phyloP scores from a whole-genome alignment of 2,329 filamentous ascomycete genomes.

The Colletotrichum viniferum region DNA sequence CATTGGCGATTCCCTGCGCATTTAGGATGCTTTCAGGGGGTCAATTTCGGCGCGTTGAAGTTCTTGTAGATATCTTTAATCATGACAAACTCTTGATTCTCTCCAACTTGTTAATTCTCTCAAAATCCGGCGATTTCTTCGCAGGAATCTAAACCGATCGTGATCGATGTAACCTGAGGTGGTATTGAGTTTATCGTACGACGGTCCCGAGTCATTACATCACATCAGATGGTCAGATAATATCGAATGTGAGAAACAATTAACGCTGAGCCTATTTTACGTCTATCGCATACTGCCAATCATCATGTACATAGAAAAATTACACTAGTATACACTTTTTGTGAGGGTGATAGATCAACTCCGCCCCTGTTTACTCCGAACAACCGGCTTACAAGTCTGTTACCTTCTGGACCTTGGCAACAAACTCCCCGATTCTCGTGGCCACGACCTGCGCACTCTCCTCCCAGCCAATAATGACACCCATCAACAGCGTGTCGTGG shows the following conservation, averaged over 20 bases:
- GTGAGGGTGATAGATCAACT: background rate
- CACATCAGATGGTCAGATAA: background rate
- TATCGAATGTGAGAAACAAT: background rate
- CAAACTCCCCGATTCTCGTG: background rate
- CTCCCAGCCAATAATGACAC: background rate
- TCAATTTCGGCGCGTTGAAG: background rate
- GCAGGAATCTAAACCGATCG: background rate
- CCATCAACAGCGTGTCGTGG: constrained; percentile 1
- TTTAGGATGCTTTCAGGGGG: background rate
- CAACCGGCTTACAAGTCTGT: background rate
- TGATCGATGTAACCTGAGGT: background rate
- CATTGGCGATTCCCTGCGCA: background rate
- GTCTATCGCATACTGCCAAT: background rate
- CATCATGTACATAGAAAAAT: background rate
- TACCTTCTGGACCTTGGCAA: background rate
- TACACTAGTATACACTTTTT: background rate
- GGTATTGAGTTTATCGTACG: background rate
- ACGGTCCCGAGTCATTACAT: background rate
- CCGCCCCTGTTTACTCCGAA: background rate
- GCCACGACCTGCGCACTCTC: constrained; percentile 6
- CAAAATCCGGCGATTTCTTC: background rate
- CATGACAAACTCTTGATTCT: background rate
- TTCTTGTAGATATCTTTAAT: background rate
- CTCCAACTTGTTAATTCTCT: background rate
- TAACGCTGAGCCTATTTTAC: background rate